phyloP scores from a whole-genome alignment of 75 land plant genomes.

The Picea sitchensis region DNA sequence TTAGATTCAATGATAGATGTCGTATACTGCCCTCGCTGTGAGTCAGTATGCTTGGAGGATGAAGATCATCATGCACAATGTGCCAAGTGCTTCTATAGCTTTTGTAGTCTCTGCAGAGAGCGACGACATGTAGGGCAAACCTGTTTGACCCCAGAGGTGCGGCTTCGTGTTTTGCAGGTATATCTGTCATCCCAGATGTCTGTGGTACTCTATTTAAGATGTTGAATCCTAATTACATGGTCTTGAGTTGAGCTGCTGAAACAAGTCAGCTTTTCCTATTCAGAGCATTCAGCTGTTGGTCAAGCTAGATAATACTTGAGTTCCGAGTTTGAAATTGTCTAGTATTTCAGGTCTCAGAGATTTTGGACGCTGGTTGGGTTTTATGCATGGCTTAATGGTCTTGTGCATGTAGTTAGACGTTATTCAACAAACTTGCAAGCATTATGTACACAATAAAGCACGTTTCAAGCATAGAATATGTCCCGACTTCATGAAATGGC shows the following conservation, averaged over 20 bases:
- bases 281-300: not conserved
- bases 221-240: not conserved
- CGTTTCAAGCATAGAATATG: not conserved
- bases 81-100: slow-evolving; percentile 71
- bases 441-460: not conserved
- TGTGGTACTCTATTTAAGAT: not conserved
- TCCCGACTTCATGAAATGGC: not conserved
- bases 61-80: slow-evolving; percentile 81
- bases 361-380: not conserved
- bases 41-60: slow-evolving; percentile 75
- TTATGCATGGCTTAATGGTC: not conserved
- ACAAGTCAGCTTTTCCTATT: not conserved
- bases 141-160: slow-evolving; percentile 76
- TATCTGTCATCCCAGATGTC: not conserved
- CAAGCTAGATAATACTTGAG: not conserved
- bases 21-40: slow-evolving; percentile 88
- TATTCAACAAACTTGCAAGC: not conserved
- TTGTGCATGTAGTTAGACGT: not conserved
- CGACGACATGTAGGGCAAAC: slow-evolving; percentile 72
- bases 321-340: not conserved
- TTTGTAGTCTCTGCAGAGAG: slow-evolving; percentile 79
- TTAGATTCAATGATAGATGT: slow-evolving; percentile 87
- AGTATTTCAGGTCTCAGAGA: not conserved
- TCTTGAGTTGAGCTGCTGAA: not conserved
- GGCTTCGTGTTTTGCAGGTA: slow-evolving; percentile 66